Base-by-base conservation (phyloP, 1,284 basidiomycete genomes). In the Pascua sp. region DNA sequence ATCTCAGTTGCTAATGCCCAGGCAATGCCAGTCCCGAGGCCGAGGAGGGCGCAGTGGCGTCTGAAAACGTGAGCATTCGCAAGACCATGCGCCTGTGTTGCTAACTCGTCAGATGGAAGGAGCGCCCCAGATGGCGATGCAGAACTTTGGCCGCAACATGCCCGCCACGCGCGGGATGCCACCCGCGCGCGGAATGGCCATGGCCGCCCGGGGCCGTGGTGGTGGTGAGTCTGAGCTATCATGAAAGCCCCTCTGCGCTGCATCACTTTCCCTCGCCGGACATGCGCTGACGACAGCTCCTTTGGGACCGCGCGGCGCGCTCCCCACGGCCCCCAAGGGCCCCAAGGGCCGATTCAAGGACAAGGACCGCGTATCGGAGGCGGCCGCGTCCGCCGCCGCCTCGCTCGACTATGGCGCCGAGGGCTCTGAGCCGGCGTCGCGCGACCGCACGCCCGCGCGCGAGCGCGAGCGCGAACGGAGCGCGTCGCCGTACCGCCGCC, bases 321-420 rank as follows among this genome's bases (percentile, higher is more conserved):
- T 51, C 5, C 51, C 62, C 0, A 49, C 64, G 16, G 65, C 62
- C 1, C 70, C 51, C 56, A 65, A 56, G 66, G 70, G 40, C 62
- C 71, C 55, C 45, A 74, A 71, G 64, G 69, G 71, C 16, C 65
- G 73, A 45, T 76, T 76, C 67, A 64, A 61, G 53, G 73, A 76
- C 56, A 73, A 73, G 51, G 73, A 76, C 58, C 64, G 67, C 7
- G 73, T 74, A 12, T 67, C 69, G n/a, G 60, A 61, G 18, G 60
- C 61, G 0, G 55, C 63, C 1, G 65, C 63, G 0, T 56, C 64
- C 0, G 63, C 63, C 8, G 55, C 60, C 1, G 41, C 59, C 4
- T 55, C 51, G 1, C 56, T 76, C 13, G 72, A 76, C 51, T 76
- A 76, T 39, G 72, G 72, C n/a, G 60, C 55, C 32, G 50, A 46